A percentile compares a stretch with the other conserved stretches of the same genome.
Conservation (phyloP, 2,329 filamentous ascomycete genomes). For the Zymoseptoria tritici region DNA sequence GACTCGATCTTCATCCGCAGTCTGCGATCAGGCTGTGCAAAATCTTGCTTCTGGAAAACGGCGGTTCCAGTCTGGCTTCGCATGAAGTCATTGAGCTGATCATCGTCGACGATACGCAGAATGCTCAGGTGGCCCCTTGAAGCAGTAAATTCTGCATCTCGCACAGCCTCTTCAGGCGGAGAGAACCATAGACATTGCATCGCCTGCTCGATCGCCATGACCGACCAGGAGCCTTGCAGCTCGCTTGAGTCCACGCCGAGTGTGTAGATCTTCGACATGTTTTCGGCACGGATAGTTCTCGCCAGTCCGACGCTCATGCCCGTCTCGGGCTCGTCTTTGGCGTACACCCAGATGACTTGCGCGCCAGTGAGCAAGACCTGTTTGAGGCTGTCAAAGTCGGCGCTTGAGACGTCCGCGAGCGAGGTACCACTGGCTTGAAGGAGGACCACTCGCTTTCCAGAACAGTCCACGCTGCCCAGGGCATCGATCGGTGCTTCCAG, state of each 20-base stretch:
- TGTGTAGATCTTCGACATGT: conserved; percentile 2
- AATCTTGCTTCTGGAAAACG: background rate
- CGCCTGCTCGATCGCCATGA: background rate
- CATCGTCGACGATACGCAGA: background rate
- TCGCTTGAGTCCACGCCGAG: background rate
- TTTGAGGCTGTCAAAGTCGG: background rate
- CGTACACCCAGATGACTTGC: background rate
- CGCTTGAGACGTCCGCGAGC: background rate
- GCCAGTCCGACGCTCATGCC: conserved; percentile 6
- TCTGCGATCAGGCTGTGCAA: background rate
- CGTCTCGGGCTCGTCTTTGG: background rate
- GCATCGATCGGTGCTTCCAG: background rate
- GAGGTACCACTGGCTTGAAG: background rate
- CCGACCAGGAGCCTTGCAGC: background rate
- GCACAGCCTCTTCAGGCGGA: background rate
- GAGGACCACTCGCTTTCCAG: background rate
- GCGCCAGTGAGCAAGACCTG: background rate
- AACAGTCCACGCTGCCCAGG: background rate
- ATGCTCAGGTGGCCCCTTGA: background rate
- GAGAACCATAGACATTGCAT: background rate
- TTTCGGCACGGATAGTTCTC: conserved; percentile 13
- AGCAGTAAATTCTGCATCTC: background rate
- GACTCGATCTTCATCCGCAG: conserved; percentile 8
- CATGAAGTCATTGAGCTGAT: background rate
- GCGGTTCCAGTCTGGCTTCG: background rate